Base-by-base conservation (phyloP, 345 rosid species). In the Gossypium thurberi region DNA sequence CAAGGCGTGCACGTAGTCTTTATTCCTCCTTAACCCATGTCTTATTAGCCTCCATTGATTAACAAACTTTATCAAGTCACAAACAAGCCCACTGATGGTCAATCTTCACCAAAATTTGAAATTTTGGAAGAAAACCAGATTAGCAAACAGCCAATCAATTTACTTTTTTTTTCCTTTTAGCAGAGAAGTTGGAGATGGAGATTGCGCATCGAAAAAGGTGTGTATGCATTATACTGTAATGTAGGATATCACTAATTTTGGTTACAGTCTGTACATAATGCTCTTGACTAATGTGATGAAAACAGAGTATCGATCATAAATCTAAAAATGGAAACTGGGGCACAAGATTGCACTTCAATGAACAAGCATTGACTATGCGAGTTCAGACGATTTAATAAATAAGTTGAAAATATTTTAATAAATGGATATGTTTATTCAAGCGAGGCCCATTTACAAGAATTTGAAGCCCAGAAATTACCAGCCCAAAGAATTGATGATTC, bases 31-130 rank as follows among this genome's bases (percentile, higher is more conserved):
- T 86, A 59, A 96, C 90, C 98, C 99, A 93, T 70, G 80, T 79
- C 90, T 86, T 91, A 78, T 95, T 92, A 71, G 88, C 89, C 76
- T 92, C 99, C 99, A 95, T 93, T 72, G 75, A 74, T 73, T 73
- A 81, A 71, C 76, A 76, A 76, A 51, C 44, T 43, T 76, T 67
- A 43, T 47, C 56, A 58, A 66, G 55, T 17, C 23, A 15, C 12
- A 3, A 53, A 9, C 57, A 23, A 47, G 18, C 40, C 8, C 7
- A 28, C 25, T 26, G 44, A 26, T 26, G 44, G 23, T 68, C 43
- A 50, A 67, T 42, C 53, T 13, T 46, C 8, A 40, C 17, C 17
- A 1, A 48, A 13, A 13, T 66, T 65, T 66, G 56, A 8, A 66
- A 46, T 23, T 68, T 48, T 59, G 77, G 53, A 76, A 52, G 40